Conservation (phyloP, 495 filamentous ascomycete genomes). For the Aspergillus heteromorphus region DNA sequence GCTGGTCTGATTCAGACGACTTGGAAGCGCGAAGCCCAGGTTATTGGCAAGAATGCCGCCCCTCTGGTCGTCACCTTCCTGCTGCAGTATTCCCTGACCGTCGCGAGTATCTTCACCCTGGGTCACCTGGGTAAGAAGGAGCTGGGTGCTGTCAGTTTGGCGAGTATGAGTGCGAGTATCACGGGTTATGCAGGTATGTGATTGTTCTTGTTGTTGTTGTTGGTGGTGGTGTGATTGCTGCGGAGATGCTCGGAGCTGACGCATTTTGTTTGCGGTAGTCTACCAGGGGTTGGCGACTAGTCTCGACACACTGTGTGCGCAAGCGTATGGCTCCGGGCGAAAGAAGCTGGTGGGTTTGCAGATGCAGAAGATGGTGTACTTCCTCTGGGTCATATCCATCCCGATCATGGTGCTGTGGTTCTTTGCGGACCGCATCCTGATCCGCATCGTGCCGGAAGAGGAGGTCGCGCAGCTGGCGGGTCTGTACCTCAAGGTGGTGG, state of each 20-base stretch:
- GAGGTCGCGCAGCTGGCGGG: slow-evolving; percentile 61
- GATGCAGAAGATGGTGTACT: slow-evolving; percentile 62
- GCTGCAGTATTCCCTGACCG: slow-evolving; percentile 68
- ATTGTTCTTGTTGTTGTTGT: background rate
- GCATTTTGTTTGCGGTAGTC: too few relatives aligned
- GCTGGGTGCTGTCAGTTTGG: slow-evolving; percentile 60
- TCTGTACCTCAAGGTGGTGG: slow-evolving; percentile 59
- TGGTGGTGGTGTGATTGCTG: background rate
- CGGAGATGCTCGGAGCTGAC: too few relatives aligned
- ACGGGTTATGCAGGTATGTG: slow-evolving; percentile 54
- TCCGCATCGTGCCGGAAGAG: slow-evolving; percentile 58
- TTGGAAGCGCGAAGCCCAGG: slow-evolving; percentile 75
- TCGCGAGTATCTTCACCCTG: slow-evolving; percentile 64
- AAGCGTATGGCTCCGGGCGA: slow-evolving; percentile 69
- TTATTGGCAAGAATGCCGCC: slow-evolving; percentile 56
- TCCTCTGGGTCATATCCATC: slow-evolving; percentile 58
- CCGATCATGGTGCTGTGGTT: slow-evolving; percentile 64
- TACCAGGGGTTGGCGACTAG: slow-evolving; percentile 69
- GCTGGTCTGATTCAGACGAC: slow-evolving; percentile 73
- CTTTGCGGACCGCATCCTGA: slow-evolving; percentile 53
- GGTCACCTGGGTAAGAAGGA: slow-evolving; percentile 61
- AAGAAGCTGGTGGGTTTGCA: slow-evolving; percentile 66
- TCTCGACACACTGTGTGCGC: slow-evolving; percentile 70
- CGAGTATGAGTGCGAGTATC: slow-evolving; percentile 67
- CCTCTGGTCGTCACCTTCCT: slow-evolving; percentile 68